Conservation (phyloP, 306 rosid species). For the Pachyrhizus erosus region DNA sequence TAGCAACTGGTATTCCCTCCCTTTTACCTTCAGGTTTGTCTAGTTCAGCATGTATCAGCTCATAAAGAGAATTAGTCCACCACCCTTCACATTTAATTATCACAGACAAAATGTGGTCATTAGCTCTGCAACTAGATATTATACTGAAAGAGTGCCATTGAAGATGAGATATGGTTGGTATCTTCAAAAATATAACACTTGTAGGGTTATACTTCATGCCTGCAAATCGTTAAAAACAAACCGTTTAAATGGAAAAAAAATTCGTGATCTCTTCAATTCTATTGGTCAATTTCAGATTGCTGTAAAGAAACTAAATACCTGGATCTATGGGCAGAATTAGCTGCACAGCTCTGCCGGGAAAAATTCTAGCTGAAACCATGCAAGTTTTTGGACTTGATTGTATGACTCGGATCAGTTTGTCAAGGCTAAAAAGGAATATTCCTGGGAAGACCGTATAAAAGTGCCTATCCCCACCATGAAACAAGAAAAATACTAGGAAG, state of each 20-base stretch:
- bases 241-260: not conserved
- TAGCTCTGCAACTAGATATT: constrained; percentile 75
- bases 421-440: constrained; percentile 81
- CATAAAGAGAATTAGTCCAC: constrained; percentile 81
- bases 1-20: constrained; percentile 69
- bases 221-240: constrained; percentile 48
- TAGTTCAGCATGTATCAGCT: constrained; percentile 60
- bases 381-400: constrained; percentile 81
- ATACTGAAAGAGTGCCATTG: constrained; percentile 96
- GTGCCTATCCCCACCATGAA: constrained; percentile 92
- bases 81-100: constrained; percentile 76
- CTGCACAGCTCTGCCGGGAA: constrained; percentile 76
- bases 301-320: constrained; percentile 47
- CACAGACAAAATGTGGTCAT: constrained; percentile 61
- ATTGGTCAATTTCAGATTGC: constrained; percentile 29
- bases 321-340: constrained; percentile 81
- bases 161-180: constrained; percentile 76
- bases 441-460: constrained; percentile 83
- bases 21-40: constrained; percentile 51
- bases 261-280: constrained; percentile 7
- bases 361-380: constrained; percentile 66
- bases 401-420: constrained; percentile 73
- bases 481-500: constrained; percentile 83
- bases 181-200: constrained; percentile 80
- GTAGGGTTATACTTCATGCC: constrained; percentile 82